A percentile compares a stretch with the other conserved stretches of the same genome.
phyloP scores from a whole-genome alignment of 2,329 filamentous ascomycete genomes.

The Rhynchosporium secalis region DNA sequence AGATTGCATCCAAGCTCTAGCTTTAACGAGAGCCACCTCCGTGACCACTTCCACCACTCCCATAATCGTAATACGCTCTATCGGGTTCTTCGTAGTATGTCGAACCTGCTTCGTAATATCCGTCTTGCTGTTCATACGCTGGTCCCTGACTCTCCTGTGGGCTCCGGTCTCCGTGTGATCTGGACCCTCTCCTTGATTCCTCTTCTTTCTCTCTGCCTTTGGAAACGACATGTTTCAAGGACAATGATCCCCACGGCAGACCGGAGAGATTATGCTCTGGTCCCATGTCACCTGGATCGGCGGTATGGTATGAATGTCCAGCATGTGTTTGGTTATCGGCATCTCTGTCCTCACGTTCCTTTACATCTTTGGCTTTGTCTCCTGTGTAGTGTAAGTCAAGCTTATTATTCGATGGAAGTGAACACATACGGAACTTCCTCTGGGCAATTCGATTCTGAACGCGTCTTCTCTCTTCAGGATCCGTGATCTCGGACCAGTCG shows the following conservation, averaged over 20 bases:
- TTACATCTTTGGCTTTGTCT: slow-evolving; percentile 68
- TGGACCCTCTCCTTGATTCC: slow-evolving; percentile 43
- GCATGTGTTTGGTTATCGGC: slow-evolving; percentile 63
- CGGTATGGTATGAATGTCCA: slow-evolving; percentile 62
- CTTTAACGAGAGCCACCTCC: slow-evolving; percentile 34
- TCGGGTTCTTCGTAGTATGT: slow-evolving; percentile 34
- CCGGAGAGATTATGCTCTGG: slow-evolving; percentile 59
- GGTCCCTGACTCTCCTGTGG: slow-evolving; percentile 28
- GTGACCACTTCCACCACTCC: slow-evolving; percentile 35
- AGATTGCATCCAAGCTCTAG: not conserved
- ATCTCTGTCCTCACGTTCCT: slow-evolving; percentile 64
- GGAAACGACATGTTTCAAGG: slow-evolving; percentile 53
- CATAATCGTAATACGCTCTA: slow-evolving; percentile 37
- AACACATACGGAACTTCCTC: slow-evolving; percentile 68
- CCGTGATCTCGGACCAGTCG: slow-evolving; percentile 69
- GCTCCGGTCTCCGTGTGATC: slow-evolving; percentile 31
- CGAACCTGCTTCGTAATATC: slow-evolving; percentile 33
- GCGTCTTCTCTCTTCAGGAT: slow-evolving; percentile 69
- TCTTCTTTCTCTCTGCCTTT: slow-evolving; percentile 47
- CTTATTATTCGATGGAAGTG: not conserved
- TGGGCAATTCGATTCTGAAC: slow-evolving; percentile 78
- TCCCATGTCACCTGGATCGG: slow-evolving; percentile 56
- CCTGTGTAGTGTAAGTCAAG: slow-evolving; percentile 47
- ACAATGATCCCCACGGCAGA: slow-evolving; percentile 71
- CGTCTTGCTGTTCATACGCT: slow-evolving; percentile 31